Evolutionary conservation across 225 moss, liverwort and hornwort species (phyloP).

Genomic region (Sphagnum contortum): DNA sequence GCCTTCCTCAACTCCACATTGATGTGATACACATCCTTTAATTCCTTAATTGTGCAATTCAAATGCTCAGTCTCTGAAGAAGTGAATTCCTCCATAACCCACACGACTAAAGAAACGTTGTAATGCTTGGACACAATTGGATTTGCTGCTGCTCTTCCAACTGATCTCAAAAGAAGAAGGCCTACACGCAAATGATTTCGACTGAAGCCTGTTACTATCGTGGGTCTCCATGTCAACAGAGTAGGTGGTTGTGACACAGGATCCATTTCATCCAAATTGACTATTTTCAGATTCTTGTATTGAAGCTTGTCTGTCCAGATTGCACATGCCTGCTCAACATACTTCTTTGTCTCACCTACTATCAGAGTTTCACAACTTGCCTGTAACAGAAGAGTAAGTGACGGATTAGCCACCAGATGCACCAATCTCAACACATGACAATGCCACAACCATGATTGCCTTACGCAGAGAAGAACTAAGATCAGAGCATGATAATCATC

Average conservation of each 20-base stretch:
- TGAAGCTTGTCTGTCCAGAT: no score
- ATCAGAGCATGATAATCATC: neutral
- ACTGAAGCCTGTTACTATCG: constrained; percentile 46
- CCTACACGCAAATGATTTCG: constrained; percentile 41
- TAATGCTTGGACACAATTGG: constrained; percentile 10
- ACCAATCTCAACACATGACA: no score
- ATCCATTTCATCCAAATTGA: constrained; percentile 25
- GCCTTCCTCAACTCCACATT: constrained; percentile 37
- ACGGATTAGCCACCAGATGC: no score
- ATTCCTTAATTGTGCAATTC: constrained; percentile 45
- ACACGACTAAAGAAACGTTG: constrained; percentile 48
- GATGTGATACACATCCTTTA: constrained; percentile 32
- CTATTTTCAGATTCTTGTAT: neutral
- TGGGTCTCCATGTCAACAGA: constrained; percentile 34
- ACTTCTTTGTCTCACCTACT: constrained; percentile 26
- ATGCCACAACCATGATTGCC: neutral
- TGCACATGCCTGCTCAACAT: constrained; percentile 7
- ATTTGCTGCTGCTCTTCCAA: constrained; percentile 33
- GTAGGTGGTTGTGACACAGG: constrained; percentile 7
- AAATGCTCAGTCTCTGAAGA: constrained; percentile 10
- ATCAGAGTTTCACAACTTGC: constrained; percentile 28
- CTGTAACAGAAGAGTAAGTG: neutral
- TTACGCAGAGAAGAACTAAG: neutral
- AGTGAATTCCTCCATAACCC: constrained; percentile 41
- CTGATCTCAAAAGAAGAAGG: constrained; percentile 38